Percentiles rank a stretch among this genome's conserved stretches.
Conservation (phyloP, 2,329 filamentous ascomycete species). For the Diplodia corticola region DNA sequence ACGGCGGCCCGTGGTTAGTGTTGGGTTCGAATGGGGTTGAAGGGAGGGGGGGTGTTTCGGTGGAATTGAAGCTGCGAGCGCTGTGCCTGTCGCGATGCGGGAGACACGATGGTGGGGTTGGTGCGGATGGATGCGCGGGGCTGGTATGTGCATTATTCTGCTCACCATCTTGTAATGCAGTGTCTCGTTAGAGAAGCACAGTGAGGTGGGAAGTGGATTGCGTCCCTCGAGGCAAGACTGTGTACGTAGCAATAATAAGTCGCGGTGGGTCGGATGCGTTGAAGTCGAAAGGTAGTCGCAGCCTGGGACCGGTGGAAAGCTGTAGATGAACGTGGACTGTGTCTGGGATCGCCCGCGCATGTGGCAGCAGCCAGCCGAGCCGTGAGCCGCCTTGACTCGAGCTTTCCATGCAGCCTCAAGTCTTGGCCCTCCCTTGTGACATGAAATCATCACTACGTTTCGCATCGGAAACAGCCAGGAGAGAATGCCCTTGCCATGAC, state of each 20-base stretch:
- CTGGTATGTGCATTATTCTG: not conserved
- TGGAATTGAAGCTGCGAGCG: not conserved
- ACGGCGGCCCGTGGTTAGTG: not conserved
- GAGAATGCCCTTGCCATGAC: not conserved
- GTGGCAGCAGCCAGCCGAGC: conserved; percentile 4
- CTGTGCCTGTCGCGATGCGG: not conserved
- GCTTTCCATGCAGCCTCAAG: not conserved
- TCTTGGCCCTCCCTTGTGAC: conserved; percentile 3
- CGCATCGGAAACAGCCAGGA: not conserved
- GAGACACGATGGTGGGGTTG: not conserved
- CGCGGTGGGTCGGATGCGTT: not conserved
- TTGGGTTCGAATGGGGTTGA: not conserved
- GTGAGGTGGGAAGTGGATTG: not conserved
- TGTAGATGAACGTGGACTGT: conserved; percentile 17
- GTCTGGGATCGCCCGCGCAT: not conserved
- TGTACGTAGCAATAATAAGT: not conserved
- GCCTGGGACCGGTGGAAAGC: conserved; percentile 5
- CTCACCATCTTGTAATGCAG: conserved; percentile 1
- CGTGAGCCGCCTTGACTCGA: conserved; percentile 5
- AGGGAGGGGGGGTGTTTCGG: not conserved
- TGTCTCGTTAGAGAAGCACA: not conserved
- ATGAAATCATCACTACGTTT: not conserved
- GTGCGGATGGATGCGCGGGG: not conserved
- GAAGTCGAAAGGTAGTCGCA: not conserved
- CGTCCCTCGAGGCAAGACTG: not conserved